These are phyloP conservation scores for Xerocomus nothofagi DNA, from an alignment of 1,284 basidiomycete genomes.

Conservation along the genomic window DNA sequence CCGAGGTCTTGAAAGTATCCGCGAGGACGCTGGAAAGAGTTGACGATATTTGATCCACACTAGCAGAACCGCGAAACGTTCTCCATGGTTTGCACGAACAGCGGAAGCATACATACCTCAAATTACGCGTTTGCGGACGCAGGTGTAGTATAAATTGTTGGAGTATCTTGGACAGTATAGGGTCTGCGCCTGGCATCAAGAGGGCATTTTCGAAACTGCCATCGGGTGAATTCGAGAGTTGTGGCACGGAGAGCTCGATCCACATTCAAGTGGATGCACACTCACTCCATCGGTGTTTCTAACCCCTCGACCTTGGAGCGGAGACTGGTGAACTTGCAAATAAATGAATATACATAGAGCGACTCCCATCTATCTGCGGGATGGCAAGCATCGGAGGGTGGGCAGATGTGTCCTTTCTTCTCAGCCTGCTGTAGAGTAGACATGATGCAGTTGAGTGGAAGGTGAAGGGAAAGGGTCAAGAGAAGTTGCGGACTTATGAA, in stretches of 20 bases:
- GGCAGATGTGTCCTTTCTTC: conserved; percentile 70
- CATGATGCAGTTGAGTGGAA: conserved; percentile 39
- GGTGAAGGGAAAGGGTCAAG: conserved; percentile 38
- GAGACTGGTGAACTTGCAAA: conserved; percentile 75
- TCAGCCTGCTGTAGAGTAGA: conserved; percentile 38
- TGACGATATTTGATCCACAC: conserved; percentile 72
- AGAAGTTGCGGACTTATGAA: conserved; percentile 36
- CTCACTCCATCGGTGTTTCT: conserved; percentile 78
- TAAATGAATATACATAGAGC: conserved; percentile 80
- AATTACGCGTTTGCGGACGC: conserved; percentile 79
- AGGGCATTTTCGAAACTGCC: conserved; percentile 75
- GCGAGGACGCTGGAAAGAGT: conserved; percentile 64
- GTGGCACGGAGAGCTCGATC: conserved; percentile 17
- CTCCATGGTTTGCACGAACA: conserved; percentile 25
- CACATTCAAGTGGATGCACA: conserved; percentile 25
- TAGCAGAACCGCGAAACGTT: conserved; percentile 40
- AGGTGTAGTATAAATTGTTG: conserved; percentile 75
- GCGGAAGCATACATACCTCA: conserved; percentile 55
- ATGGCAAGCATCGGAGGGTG: conserved; percentile 68
- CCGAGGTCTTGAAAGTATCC: conserved; percentile 68
- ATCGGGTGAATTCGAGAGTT: conserved; percentile 34
- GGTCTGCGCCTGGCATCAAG: conserved; percentile 64
- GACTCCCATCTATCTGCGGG: conserved; percentile 81
- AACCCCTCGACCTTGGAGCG: conserved; percentile 72
- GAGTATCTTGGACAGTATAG: conserved; percentile 68